phyloP scores from a whole-genome alignment of 108 stramenopile genomes.

The Aureococcus anophagefferens region DNA sequence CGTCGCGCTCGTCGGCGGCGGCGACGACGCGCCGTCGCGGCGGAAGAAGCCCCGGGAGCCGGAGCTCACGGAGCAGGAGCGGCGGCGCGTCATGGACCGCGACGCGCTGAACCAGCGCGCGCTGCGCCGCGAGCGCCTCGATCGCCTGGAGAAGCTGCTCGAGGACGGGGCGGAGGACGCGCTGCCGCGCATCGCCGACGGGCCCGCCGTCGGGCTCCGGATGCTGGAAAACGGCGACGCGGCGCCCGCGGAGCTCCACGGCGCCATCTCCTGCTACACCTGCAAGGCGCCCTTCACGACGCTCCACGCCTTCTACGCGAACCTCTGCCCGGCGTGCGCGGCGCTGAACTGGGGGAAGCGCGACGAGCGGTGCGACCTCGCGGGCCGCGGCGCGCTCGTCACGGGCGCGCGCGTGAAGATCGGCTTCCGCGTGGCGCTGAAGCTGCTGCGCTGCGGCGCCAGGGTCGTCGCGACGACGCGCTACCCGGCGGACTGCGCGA shows the following conservation, averaged over 20 bases:
- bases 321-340: conserved; percentile 73
- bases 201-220: background rate
- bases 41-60: background rate
- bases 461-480: conserved; percentile 12
- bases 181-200: background rate
- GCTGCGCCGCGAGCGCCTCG: background rate
- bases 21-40: background rate
- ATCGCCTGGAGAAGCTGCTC: background rate
- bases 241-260: conserved; percentile 29
- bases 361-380: conserved; percentile 52
- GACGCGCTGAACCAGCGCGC: background rate
- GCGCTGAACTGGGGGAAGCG: conserved; percentile 67
- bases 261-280: conserved; percentile 70
- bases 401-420: conserved; percentile 83
- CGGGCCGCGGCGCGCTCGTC: conserved; percentile 53
- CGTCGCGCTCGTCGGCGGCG: background rate
- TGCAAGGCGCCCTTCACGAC: conserved; percentile 68
- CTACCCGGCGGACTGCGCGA: conserved; percentile 10
- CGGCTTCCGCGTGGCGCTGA: conserved; percentile 68
- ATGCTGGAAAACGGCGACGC: background rate
- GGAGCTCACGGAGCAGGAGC: background rate
- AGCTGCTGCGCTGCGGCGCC: conserved; percentile 38
- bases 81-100: background rate
- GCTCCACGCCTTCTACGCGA: conserved; percentile 78
- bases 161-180: background rate